These are phyloP conservation scores for Dunaliella sp. DNA, from an alignment of 139 green algal genomes.

Conservation along the genomic window DNA sequence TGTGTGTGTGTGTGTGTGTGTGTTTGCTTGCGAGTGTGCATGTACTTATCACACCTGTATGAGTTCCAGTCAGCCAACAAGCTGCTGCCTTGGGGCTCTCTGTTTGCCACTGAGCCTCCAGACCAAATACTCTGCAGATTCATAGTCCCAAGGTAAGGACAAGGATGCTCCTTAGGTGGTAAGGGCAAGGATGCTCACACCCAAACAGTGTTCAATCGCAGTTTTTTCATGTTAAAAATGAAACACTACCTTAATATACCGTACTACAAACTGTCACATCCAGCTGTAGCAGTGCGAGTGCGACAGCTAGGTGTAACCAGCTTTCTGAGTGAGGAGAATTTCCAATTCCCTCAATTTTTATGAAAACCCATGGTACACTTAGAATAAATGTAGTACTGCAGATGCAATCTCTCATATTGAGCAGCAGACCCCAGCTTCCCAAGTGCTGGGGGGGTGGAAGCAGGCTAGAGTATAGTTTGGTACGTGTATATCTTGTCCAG, in stretches of 20 bases:
- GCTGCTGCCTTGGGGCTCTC: no score
- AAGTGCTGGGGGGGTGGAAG: no score
- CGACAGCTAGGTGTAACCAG: neutral
- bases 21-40: no score
- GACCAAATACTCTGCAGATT: neutral
- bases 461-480: no score
- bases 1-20: no score
- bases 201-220: no score
- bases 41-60: no score
- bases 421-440: no score
- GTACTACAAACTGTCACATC: neutral
- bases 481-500: no score
- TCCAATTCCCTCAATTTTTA: neutral
- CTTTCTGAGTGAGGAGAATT: neutral
- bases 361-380: neutral
- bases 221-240: neutral
- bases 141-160: neutral
- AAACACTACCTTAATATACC: neutral
- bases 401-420: no score
- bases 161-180: no score
- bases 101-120: neutral
- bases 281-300: neutral
- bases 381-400: neutral
- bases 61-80: constrained; percentile 9
- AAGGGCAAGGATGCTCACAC: no score